Conservation (phyloP, 495 filamentous ascomycete genomes). For the Saxophila tyrrhenica region DNA sequence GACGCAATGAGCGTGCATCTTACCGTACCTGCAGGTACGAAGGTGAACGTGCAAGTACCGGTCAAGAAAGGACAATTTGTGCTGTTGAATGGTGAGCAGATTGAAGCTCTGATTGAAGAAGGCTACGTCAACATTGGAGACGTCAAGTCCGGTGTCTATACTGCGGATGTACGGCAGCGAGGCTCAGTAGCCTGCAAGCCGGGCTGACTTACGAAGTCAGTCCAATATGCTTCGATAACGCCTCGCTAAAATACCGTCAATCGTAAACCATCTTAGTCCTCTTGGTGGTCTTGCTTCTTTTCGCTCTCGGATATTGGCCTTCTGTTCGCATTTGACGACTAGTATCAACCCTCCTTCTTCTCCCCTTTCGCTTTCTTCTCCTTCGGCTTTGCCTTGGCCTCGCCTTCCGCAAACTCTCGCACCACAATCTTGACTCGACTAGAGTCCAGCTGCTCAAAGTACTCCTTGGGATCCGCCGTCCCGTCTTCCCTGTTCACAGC, state of each 20-base stretch:
- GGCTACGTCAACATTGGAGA: background rate
- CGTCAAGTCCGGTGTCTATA: background rate
- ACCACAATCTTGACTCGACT: constrained; percentile 68
- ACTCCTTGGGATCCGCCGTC: constrained; percentile 21
- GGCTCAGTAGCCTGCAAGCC: too few relatives aligned
- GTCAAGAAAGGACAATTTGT: background rate
- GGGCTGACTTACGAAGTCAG: too few relatives aligned
- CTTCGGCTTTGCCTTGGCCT: constrained; percentile 68
- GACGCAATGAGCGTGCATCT: background rate
- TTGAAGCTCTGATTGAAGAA: background rate
- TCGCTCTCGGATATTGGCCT: too few relatives aligned
- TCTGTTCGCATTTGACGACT: too few relatives aligned
- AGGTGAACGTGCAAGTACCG: background rate
- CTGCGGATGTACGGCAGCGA: background rate
- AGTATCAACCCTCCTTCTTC: background rate
- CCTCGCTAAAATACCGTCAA: too few relatives aligned
- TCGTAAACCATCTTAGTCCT: too few relatives aligned
- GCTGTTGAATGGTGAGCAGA: background rate
- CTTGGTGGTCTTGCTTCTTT: too few relatives aligned
- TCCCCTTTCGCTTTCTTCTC: constrained; percentile 42
- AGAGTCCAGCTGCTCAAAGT: constrained; percentile 53
- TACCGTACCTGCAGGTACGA: background rate
- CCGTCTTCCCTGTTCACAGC: background rate
- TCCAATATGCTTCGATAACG: too few relatives aligned
- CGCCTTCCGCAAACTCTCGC: constrained; percentile 69